Conservation (phyloP, 2,329 filamentous ascomycete species). For the Bipolaris oryzae region DNA sequence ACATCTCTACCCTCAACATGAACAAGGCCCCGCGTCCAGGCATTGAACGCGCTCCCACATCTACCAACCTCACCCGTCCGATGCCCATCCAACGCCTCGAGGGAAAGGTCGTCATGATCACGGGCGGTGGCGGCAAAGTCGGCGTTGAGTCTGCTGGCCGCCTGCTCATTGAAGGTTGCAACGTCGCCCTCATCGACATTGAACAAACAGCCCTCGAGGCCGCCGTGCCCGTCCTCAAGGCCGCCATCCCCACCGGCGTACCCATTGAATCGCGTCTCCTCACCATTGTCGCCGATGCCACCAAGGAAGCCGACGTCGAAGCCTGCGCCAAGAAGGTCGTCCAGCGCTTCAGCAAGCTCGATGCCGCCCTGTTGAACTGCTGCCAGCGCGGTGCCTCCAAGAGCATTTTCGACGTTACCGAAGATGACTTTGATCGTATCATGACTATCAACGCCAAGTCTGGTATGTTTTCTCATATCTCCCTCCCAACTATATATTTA, state of each 20-base stretch:
- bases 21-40: conserved; percentile 32
- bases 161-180: conserved; percentile 47
- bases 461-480: conserved; percentile 28
- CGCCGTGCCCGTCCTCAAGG: conserved; percentile 32
- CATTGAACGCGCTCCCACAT: conserved; percentile 35
- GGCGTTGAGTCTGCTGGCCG: conserved; percentile 46
- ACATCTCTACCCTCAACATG: conserved; percentile 34
- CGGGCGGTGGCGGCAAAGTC: conserved; percentile 42
- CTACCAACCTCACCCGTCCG: conserved; percentile 33
- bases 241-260: conserved; percentile 33
- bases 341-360: conserved; percentile 35
- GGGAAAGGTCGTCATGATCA: conserved; percentile 43
- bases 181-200: conserved; percentile 47
- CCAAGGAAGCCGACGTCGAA: conserved; percentile 40
- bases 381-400: conserved; percentile 35
- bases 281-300: conserved; percentile 45
- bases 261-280: conserved; percentile 36
- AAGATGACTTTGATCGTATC: conserved; percentile 45
- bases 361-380: conserved; percentile 38
- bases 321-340: conserved; percentile 31
- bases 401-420: conserved; percentile 46
- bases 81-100: conserved; percentile 40
- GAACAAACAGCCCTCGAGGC: conserved; percentile 34
- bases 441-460: conserved; percentile 49
- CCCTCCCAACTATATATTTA: background rate